phyloP scores from a whole-genome alignment of 306 rosid genomes.

The Glycine tomentella region DNA sequence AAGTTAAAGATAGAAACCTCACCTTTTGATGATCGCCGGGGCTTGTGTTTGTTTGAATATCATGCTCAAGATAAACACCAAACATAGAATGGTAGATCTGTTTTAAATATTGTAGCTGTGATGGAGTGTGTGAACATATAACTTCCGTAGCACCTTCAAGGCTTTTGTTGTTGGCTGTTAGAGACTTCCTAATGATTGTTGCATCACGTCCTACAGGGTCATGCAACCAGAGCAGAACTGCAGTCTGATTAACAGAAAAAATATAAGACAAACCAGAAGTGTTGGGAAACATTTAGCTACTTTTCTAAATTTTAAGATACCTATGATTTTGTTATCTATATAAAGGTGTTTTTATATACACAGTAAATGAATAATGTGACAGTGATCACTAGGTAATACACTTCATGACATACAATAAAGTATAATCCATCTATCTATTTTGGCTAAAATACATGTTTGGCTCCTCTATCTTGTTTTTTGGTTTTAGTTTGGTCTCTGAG shows the following conservation, averaged over 20 bases:
- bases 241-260: conserved; percentile 55
- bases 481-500: too few species aligned
- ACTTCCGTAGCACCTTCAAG: conserved; percentile 78
- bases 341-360: not conserved
- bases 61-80: conserved; percentile 11
- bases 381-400: not conserved
- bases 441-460: too few species aligned
- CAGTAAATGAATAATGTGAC: not conserved
- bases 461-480: too few species aligned
- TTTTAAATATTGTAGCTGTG: conserved; percentile 77
- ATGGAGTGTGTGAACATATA: conserved; percentile 77
- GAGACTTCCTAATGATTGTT: conserved; percentile 55
- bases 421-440: not conserved
- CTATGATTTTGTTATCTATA: not conserved
- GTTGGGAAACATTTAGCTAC: not conserved
- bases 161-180: conserved; percentile 11
- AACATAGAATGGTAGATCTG: conserved; percentile 61
- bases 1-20: conserved; percentile 10
- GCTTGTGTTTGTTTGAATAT: conserved; percentile 53
- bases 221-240: conserved; percentile 78
- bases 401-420: not conserved
- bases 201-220: conserved; percentile 86
- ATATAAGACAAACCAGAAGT: not conserved
- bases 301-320: not conserved
- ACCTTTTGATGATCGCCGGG: conserved; percentile 78